Evolutionary conservation across 805 yeast species (phyloP), one percentile per base, ranked within the genome.

Genomic region (Sporopachydermia quercuum): DNA sequence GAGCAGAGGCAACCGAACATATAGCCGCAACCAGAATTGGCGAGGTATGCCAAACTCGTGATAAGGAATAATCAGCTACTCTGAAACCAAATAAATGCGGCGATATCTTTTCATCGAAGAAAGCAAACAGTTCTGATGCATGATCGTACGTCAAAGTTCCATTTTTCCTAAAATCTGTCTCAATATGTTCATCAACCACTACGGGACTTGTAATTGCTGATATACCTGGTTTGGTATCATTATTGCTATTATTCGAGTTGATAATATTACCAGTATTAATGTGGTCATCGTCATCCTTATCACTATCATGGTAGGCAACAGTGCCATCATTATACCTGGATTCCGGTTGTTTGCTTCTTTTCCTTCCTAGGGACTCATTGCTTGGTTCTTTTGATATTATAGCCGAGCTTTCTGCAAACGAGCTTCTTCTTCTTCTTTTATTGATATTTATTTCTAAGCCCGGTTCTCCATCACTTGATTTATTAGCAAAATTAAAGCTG

Each of bases 41-140:
- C 18, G 78, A 73, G 3, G 62, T 52, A 2, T 58, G 54, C 78
- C 82, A 76, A 5, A 74, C 57, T 3, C 54, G 54, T 4, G 66
- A 68, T 3, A 71, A 65, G 1, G 69, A 58, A 39, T 73, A 64
- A 37, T 65, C 58, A 1, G 74, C 61, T 3, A 76, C 59, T 36
- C 68, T 73, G 52, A 77, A 77, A 1, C 85, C 86, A 60, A 76
- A 76, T 36, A 78, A 56, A 47, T 76, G 82, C 6, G 76, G 76
- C 1, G 78, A 61, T 19, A 78, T 71, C 40, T 74, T 66, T 1
- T 62, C 53, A 45, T 72, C 68, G 49, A 78, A 78, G 42, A 61
- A 70, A 11, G 52, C 47, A 44, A 76, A 71, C 13, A 76, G 56
- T 19, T 63, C 69, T n/a, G 54, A 51, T 1, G 58, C 58, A 17